Evolutionary conservation across 768 basidiomycete genomes (phyloP).

Genomic region (Russula brevipes): DNA sequence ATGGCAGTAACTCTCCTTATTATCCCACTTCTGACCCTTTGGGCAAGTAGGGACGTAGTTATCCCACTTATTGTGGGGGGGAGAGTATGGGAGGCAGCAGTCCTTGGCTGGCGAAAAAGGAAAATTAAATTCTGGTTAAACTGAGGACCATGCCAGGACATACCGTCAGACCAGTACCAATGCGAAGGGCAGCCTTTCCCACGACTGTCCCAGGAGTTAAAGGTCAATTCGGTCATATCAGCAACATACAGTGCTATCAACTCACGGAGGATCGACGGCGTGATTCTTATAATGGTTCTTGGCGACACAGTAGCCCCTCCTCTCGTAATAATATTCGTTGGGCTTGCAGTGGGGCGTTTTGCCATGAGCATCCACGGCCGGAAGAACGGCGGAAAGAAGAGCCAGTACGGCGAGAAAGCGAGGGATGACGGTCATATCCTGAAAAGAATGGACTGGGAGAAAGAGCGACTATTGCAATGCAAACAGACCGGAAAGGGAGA

Average conservation of each 20-base stretch:
- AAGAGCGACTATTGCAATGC: constrained; percentile 2
- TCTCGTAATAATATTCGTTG: constrained; percentile 25
- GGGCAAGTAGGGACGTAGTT: constrained; percentile 14
- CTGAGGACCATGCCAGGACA: not conserved
- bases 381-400: not conserved
- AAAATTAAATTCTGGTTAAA: not conserved
- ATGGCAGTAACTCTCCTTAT: constrained; percentile 6
- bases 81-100: constrained; percentile 25
- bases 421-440: constrained; percentile 35
- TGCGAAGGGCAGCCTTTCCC: constrained; percentile 19
- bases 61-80: constrained; percentile 13
- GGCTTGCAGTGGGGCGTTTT: constrained; percentile 25
- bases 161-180: constrained; percentile 15
- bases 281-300: constrained; percentile 33
- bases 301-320: constrained; percentile 18
- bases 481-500: no score
- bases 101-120: constrained; percentile 1
- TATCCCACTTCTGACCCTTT: constrained; percentile 21
- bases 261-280: constrained; percentile 35
- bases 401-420: constrained; percentile 12
- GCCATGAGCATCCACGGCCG: constrained; percentile 31
- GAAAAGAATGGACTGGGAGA: constrained; percentile 28
- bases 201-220: not conserved
- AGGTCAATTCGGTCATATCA: not conserved
- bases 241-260: not conserved